These are phyloP conservation scores for Acorus calamus DNA, from an alignment of 106 monocot genomes.

Conservation along the genomic window DNA sequence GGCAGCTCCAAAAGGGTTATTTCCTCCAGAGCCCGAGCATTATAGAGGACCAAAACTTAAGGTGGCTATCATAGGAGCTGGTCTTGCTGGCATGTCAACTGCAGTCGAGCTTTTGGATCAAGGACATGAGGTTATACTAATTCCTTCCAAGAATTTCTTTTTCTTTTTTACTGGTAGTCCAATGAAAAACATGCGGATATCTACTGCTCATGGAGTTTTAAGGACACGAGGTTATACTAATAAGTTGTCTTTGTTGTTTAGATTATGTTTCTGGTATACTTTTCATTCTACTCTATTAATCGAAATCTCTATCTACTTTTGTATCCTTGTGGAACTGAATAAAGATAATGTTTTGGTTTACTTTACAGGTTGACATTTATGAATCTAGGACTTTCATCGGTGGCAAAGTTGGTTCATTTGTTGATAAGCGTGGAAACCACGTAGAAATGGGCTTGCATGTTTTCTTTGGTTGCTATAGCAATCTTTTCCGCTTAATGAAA, in stretches of 20 bases:
- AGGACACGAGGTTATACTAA: too few species aligned
- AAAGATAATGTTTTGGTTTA: conserved; percentile 1
- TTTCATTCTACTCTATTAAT: too few species aligned
- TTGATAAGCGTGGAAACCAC: conserved; percentile 89
- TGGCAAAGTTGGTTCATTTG: conserved; percentile 93
- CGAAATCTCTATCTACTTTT: too few species aligned
- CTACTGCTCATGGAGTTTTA: too few species aligned
- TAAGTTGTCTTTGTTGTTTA: too few species aligned
- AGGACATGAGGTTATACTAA: conserved; percentile 68
- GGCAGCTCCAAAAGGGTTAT: conserved; percentile 43
- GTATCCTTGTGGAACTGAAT: too few species aligned
- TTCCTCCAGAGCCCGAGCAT: conserved; percentile 88
- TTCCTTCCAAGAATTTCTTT: too few species aligned
- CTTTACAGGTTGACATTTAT: conserved; percentile 87
- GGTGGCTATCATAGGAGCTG: conserved; percentile 90
- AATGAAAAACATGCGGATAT: too few species aligned
- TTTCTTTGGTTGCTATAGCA: conserved; percentile 96
- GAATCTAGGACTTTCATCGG: conserved; percentile 83
- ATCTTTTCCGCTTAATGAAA: conserved; percentile 96
- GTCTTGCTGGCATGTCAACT: conserved; percentile 99
- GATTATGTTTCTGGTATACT: too few species aligned
- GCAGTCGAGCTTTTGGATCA: conserved; percentile 98
- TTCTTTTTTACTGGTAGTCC: too few species aligned
- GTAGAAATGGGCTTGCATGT: conserved; percentile 98
- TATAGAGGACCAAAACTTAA: conserved; percentile 89